phyloP scores from a whole-genome alignment of 1,284 basidiomycete species.

The Boletus semigastroideus region DNA sequence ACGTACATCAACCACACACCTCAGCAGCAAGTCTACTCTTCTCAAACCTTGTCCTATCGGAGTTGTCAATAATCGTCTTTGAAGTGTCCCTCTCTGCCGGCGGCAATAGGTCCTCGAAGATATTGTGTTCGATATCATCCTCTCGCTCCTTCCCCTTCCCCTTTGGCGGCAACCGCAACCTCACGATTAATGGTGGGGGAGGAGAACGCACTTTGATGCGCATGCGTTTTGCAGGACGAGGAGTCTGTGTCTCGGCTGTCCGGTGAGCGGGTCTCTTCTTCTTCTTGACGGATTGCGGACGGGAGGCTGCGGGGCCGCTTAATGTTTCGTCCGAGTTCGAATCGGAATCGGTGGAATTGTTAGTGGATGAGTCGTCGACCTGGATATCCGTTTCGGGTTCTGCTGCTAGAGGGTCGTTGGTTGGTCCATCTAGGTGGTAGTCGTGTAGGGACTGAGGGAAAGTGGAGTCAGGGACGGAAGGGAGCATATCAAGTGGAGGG shows the following conservation, averaged over 20 bases:
- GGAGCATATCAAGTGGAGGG: slow-evolving; percentile 34
- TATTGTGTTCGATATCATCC: slow-evolving; percentile 52
- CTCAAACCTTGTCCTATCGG: slow-evolving; percentile 80
- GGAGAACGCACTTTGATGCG: slow-evolving; percentile 40
- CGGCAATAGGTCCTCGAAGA: slow-evolving; percentile 81
- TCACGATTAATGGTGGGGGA: slow-evolving; percentile 42
- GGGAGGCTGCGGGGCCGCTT: slow-evolving; percentile 10
- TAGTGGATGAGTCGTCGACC: slow-evolving; percentile 21
- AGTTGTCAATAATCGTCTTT: slow-evolving; percentile 64
- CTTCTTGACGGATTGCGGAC: slow-evolving; percentile 29
- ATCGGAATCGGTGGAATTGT: slow-evolving; percentile 35
- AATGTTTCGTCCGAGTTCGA: slow-evolving; percentile 32
- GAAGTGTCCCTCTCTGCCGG: slow-evolving; percentile 73
- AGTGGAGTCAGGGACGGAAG: slow-evolving; percentile 16
- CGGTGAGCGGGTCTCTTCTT: slow-evolving; percentile 28
- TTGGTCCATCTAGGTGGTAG: slow-evolving; percentile 7
- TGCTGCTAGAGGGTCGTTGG: slow-evolving; percentile 1
- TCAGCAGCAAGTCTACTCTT: slow-evolving; percentile 71
- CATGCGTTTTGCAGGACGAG: slow-evolving; percentile 39
- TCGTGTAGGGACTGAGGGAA: slow-evolving; percentile 4
- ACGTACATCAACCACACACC: slow-evolving; percentile 38
- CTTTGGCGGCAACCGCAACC: slow-evolving; percentile 53
- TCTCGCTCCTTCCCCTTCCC: slow-evolving; percentile 66
- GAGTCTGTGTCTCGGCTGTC: slow-evolving; percentile 21
- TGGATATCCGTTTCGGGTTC: slow-evolving; percentile 23